phyloP scores from a whole-genome alignment of 345 rosid genomes.

The Bruguiera parviflora region DNA sequence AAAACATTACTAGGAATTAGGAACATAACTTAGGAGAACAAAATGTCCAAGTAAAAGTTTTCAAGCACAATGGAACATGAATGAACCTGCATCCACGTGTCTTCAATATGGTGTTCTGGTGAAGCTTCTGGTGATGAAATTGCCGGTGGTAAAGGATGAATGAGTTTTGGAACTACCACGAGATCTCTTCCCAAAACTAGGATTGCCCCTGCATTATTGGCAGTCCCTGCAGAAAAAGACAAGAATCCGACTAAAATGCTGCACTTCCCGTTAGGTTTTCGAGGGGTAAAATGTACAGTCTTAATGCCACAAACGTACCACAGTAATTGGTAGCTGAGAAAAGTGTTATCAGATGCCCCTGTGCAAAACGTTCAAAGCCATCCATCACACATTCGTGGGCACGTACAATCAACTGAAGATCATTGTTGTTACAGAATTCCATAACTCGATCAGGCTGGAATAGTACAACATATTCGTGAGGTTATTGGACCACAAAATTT shows the following conservation, averaged over 20 bases:
- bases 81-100: constrained; percentile 98
- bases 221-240: constrained; percentile 62
- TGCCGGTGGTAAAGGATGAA: constrained; percentile 98
- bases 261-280: background rate
- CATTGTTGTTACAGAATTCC: constrained; percentile 98
- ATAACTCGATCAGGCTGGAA: constrained; percentile 97
- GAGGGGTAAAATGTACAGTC: background rate
- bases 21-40: background rate
- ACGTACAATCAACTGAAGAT: constrained; percentile 93
- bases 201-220: constrained; percentile 96
- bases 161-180: constrained; percentile 92
- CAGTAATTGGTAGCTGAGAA: constrained; percentile 98
- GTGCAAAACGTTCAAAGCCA: constrained; percentile 97
- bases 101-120: constrained; percentile 79
- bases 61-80: background rate
- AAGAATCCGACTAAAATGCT: constrained; percentile 5
- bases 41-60: background rate
- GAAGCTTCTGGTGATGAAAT: constrained; percentile 77
- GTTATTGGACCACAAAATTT: constrained; percentile 3
- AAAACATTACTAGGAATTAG: background rate
- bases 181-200: constrained; percentile 98
- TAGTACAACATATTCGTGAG: constrained; percentile 19
- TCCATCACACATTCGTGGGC: constrained; percentile 99
- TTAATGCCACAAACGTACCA: constrained; percentile 40
- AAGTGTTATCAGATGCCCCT: constrained; percentile 93